Evolutionary conservation across 2,329 filamentous ascomycete species (phyloP), one percentile per base, ranked within the genome.

Genomic region (Niveomyces coronatus): DNA sequence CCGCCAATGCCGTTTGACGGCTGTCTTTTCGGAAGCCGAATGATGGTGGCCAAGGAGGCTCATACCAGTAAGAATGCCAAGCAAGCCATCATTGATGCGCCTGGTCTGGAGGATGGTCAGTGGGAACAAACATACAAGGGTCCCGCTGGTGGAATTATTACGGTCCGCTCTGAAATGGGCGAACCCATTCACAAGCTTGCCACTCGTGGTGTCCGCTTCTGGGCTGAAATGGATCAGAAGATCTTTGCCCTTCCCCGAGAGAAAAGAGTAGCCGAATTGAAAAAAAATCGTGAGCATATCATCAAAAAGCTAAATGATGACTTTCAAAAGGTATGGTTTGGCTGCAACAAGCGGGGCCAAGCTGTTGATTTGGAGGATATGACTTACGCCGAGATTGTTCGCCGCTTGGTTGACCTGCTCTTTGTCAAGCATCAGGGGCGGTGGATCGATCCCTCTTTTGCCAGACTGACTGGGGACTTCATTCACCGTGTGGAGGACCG

Each of bases 171-270:
- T 1, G 91, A 98, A 65, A 98, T 98, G 93, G 93, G 91, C 31
- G 91, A 98, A 70, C 93, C 91, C 5, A 98, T 98, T 45, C 91
- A 98, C 70, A 98, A 98, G 69, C 76, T 98, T 43, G 93, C 91
- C 13, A 98, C 91, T 34, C 83, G 93, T 42, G 91, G 91, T 74
- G 88, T 98, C 33, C 70, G 77, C 39, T 94, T 98, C 70, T 98
- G 91, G 91, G 82, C 87, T 35, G 93, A 98, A 65, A 94, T 98
- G 87, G 91, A 98, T 55, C 77, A 93, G 61, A 95, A 94, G 65
- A 96, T 98, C 53, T 98, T 98, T 70, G 83, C 79, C 55, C 68
- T 98, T 34, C 88, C 94, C 62, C 95, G 94, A 68, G 86, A 89
- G 55, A 94, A 95, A 71, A 81, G 87, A 29, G 70, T 94, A 16